Base-by-base conservation (phyloP, 208 protist genomes). In the Endotrypanum monterogeii region DNA sequence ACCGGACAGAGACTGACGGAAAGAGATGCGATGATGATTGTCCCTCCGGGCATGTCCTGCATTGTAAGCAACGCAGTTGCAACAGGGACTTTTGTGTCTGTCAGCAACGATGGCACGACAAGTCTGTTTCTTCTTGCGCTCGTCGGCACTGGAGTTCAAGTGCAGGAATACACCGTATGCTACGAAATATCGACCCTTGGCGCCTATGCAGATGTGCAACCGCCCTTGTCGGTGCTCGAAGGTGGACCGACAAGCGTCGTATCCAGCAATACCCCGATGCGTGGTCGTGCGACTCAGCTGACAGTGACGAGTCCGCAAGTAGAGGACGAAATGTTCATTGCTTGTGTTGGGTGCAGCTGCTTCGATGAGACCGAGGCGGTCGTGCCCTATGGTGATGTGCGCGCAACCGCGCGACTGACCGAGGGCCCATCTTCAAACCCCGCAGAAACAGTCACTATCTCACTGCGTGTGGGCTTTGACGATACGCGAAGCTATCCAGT, bases 191-290 rank as follows among this genome's bases (percentile, higher is more conserved):
- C 80, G 37, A 81, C 76, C 18, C 67, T 82, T n/a, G 71, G 62
- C 14, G 89, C 80, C 44, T 95, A 92, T 73, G 84, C 81, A 1
- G 81, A 81, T 54, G 90, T 96, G 65, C 41, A 50, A 3, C 73
- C 80, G 20, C 28, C 62, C 62, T 75, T 97, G 35, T 51, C 48
- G 4, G 89, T 97, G 23, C 69, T 84, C 20, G 46, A 89, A 1
- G 89, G 89, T 57, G 90, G 89, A 11, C 90, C 91, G 41, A 67
- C 81, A 3, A 69, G 60, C 4, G 89, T 89, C 30, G 16, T 73
- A 23, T 85, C 89, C 18, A 94, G 82, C 73, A 97, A 97, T 80
- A 89, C 78, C n/a, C 90, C 90, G 37, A 97, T 97, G 91, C 72
- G 68, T 14, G 88, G 89, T 23, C 91, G 94, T 41, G 85, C 94